Base-by-base conservation (phyloP, 2,329 filamentous ascomycete genomes). In the Aspergillus quadricinctus region DNA sequence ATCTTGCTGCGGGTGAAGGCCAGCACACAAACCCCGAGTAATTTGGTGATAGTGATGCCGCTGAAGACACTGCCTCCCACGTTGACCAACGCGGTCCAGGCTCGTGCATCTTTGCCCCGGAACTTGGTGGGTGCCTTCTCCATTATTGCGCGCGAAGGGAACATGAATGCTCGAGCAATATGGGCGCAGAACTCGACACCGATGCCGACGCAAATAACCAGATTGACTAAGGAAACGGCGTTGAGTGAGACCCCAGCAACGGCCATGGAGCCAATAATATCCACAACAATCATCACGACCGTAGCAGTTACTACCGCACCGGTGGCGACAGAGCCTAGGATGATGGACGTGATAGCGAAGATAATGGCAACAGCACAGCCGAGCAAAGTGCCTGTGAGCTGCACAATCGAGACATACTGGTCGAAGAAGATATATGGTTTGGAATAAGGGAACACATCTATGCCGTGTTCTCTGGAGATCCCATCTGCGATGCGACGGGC, bases 341-440 rank as follows among this genome's bases (percentile, higher is more conserved):
- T 84, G 14, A 92, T 65, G 0, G 88, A 86, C 0, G 90, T 88
- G 48, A 99, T 83, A 57, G 89, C 70, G 57, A 97, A 88, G 57
- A 97, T 96, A 62, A 96, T 89, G 27, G 83, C 90, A 14, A 97
- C 80, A 0, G 92, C 93, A 3, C 90, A 88, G 43, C 88, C 88
- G 29, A 99, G 83, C 1, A 99, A 83, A 0, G 88, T 85, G 0
- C 83, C 88, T 0, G 93, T 92, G 3, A 97, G 81, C 10, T 83
- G 81, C 21, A 96, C 85, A 59, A 99, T 97, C 56, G 84, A 84
- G 5, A 90, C 83, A 69, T 99, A 99, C 72, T 97, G 94, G 71
- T 99, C 94, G 72, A 99, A 99, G 83, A 97, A 99, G 72, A 99
- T 92, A 78, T 99, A 99, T 73, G 96, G 96, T 58, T 97, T 88